phyloP scores from a whole-genome alignment of 805 yeast species.

The Wickerhamiella alocasiicola region DNA sequence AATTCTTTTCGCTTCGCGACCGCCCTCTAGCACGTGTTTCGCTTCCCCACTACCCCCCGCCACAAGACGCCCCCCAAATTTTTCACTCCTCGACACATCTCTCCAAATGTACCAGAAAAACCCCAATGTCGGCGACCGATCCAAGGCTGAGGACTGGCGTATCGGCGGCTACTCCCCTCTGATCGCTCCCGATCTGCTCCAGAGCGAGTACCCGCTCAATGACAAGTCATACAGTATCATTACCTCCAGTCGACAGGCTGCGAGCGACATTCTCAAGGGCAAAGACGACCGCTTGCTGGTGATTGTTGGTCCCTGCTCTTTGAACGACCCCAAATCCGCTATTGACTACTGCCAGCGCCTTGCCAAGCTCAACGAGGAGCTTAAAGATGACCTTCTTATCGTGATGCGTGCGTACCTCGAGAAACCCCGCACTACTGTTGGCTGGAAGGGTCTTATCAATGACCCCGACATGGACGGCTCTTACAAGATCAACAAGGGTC shows the following conservation, averaged over 20 bases:
- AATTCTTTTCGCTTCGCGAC: too few species aligned
- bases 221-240: conserved; percentile 49
- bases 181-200: conserved; percentile 88
- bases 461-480: conserved; percentile 93
- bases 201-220: conserved; percentile 68
- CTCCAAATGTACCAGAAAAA: conserved; percentile 18
- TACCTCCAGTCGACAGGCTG: conserved; percentile 61
- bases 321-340: conserved; percentile 90
- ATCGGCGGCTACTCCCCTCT: conserved; percentile 83
- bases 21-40: too few species aligned
- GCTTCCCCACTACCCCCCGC: too few species aligned
- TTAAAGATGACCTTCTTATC: conserved; percentile 64
- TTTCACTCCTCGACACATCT: conserved; percentile 7
- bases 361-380: conserved; percentile 42
- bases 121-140: conserved; percentile 20
- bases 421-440: conserved; percentile 97
- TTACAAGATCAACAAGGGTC: conserved; percentile 89
- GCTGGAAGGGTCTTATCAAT: conserved; percentile 97
- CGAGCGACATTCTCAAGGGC: conserved; percentile 63
- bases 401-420: conserved; percentile 97
- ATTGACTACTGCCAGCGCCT: conserved; percentile 70
- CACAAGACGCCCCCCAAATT: too few species aligned
- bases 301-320: conserved; percentile 94
- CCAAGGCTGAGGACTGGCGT: conserved; percentile 22
- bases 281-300: conserved; percentile 77